Percentiles rank a stretch among this genome's conserved stretches.
phyloP scores from a whole-genome alignment of 306 rosid genomes.

The Lathyrus oleraceus region DNA sequence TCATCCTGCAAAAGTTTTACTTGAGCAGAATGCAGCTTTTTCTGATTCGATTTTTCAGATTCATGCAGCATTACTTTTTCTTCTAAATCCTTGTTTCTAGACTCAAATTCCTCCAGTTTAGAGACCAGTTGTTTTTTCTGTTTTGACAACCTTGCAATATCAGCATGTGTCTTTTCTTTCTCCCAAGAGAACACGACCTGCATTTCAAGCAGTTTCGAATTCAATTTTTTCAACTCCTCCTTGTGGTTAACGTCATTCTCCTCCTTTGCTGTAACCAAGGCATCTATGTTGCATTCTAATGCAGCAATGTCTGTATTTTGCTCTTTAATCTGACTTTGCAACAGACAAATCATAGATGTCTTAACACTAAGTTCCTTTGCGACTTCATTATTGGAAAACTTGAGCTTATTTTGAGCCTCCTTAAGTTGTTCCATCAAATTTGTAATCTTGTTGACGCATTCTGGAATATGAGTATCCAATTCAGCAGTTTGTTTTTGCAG shows the following conservation, averaged over 20 bases:
- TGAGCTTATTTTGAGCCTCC: conserved; percentile 41
- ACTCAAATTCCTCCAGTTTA: conserved; percentile 40
- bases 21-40: conserved; percentile 43
- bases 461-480: conserved; percentile 50
- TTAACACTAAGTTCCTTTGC: conserved; percentile 41
- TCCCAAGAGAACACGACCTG: conserved; percentile 43
- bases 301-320: conserved; percentile 31
- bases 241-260: no score
- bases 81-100: conserved; percentile 39
- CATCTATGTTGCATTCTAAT: no score
- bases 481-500: conserved; percentile 47
- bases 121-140: no score
- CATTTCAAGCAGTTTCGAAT: conserved; percentile 40
- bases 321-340: conserved; percentile 51
- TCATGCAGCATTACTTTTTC: conserved; percentile 36
- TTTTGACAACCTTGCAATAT: conserved; percentile 29
- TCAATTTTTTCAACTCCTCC: no score
- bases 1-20: conserved; percentile 53
- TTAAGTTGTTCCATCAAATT: conserved; percentile 53
- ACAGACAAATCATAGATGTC: conserved; percentile 30
- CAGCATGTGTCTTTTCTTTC: conserved; percentile 47
- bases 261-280: no score
- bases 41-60: conserved; percentile 48
- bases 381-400: conserved; percentile 49
- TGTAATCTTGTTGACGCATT: conserved; percentile 41